phyloP scores from a whole-genome alignment of 2,329 filamentous ascomycete species.

The Venturiaceae sp. region DNA sequence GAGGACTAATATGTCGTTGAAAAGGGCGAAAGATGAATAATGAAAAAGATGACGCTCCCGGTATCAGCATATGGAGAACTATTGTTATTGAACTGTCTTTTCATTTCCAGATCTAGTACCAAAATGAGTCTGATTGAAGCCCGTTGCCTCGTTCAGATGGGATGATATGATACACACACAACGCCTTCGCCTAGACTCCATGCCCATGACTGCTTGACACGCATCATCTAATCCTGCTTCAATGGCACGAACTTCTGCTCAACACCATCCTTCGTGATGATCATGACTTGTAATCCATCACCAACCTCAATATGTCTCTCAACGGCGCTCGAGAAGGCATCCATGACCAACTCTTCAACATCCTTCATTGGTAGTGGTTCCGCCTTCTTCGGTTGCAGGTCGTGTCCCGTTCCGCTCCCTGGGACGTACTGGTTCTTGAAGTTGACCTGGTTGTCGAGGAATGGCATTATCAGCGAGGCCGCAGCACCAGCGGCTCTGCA shows the following conservation, averaged over 20 bases:
- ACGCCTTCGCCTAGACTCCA: background rate
- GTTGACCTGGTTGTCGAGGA: constrained; percentile 99
- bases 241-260: constrained; percentile 74
- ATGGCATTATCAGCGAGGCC: constrained; percentile 94
- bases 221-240: constrained; percentile 70
- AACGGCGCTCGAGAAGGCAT: constrained; percentile 95
- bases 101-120: background rate
- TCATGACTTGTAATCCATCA: constrained; percentile 90
- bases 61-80: no score
- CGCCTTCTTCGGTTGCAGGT: constrained; percentile 59
- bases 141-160: background rate
- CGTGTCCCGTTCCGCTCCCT: constrained; percentile 74
- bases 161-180: background rate
- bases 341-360: constrained; percentile 83
- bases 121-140: background rate
- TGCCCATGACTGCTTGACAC: background rate
- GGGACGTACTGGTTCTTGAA: constrained; percentile 98
- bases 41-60: no score
- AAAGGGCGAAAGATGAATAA: no score
- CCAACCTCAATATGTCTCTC: constrained; percentile 99
- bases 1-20: no score
- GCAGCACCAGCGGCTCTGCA: constrained; percentile 90
- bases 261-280: constrained; percentile 81
- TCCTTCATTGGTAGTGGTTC: constrained; percentile 61
- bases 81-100: no score